phyloP scores from a whole-genome alignment of 2,329 filamentous ascomycete genomes.

The Fusarium protoensiforme region DNA sequence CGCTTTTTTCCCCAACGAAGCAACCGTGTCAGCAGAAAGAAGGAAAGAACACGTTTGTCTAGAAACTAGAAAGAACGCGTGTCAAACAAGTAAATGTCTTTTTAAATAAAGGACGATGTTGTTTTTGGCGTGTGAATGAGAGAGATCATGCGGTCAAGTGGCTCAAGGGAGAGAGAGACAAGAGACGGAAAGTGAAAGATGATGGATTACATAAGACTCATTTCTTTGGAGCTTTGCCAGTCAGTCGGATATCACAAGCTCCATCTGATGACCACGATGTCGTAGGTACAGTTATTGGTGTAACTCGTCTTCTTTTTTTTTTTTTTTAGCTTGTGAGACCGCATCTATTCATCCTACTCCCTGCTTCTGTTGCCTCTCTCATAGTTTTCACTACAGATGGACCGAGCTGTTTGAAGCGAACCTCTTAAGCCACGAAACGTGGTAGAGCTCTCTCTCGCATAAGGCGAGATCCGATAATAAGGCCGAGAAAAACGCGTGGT shows the following conservation, averaged over 20 bases:
- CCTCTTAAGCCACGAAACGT: not conserved
- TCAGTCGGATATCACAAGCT: not conserved
- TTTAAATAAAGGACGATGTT: not conserved
- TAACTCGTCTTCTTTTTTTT: not conserved
- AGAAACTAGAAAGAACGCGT: not conserved
- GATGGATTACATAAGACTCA: not conserved
- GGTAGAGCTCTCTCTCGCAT: not conserved
- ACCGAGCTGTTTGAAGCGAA: not conserved
- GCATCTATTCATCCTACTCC: too few relatives aligned
- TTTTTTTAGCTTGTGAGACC: not conserved
- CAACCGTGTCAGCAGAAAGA: constrained; percentile 13
- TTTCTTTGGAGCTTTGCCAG: not conserved
- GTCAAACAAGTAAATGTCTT: not conserved
- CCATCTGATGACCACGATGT: not conserved
- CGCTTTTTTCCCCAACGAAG: not conserved
- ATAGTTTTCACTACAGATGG: not conserved
- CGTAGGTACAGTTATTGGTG: not conserved
- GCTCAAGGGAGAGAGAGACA: not conserved
- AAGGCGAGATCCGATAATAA: not conserved
- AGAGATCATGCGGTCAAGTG: not conserved
- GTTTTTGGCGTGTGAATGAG: not conserved
- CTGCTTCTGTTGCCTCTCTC: not conserved
- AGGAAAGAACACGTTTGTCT: not conserved
- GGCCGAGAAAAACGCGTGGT: not conserved
- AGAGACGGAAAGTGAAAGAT: not conserved